Conservation (phyloP, 176 grass and related monocot genomes). For the Oryza glumipatula region DNA sequence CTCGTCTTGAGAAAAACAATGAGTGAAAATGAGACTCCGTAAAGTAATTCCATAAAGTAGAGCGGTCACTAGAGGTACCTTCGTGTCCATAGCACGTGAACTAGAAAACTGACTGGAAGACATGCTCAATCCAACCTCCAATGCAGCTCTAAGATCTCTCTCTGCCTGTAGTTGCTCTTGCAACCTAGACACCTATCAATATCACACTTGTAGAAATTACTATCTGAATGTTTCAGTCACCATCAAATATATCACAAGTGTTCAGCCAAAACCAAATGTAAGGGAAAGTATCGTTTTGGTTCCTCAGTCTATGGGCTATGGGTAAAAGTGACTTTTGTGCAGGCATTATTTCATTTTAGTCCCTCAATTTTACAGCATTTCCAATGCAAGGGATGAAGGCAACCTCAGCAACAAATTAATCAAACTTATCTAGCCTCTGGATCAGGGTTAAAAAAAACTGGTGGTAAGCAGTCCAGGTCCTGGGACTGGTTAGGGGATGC, state of each 20-base stretch:
- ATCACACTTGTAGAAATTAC: slow-evolving; percentile 32
- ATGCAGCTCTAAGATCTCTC: slow-evolving; percentile 93
- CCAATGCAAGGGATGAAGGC: not conserved
- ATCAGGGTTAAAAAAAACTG: not conserved
- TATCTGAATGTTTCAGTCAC: slow-evolving; percentile 16
- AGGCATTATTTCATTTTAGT: slow-evolving; percentile 17
- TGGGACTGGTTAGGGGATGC: not conserved
- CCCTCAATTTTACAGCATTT: not conserved
- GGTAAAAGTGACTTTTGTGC: slow-evolving; percentile 26
- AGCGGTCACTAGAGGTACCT: slow-evolving; percentile 54
- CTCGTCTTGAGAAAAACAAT: slow-evolving; percentile 68
- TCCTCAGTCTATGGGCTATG: slow-evolving; percentile 1
- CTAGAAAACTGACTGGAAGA: slow-evolving; percentile 93
- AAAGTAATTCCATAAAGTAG: slow-evolving; percentile 32
- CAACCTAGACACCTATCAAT: slow-evolving; percentile 84
- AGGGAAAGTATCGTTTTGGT: slow-evolving; percentile 1
- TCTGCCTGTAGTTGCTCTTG: slow-evolving; percentile 99
- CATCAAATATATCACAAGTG: slow-evolving; percentile 23
- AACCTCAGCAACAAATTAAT: slow-evolving; percentile 29
- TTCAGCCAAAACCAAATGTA: slow-evolving; percentile 15
- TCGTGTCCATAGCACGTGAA: slow-evolving; percentile 75
- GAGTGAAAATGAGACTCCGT: slow-evolving; percentile 34
- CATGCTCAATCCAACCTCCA: slow-evolving; percentile 98
- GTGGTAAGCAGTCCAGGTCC: not conserved
- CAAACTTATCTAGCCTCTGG: not conserved